Conservation (phyloP, 1,284 basidiomycete species). For the Fomitopsis betulina region DNA sequence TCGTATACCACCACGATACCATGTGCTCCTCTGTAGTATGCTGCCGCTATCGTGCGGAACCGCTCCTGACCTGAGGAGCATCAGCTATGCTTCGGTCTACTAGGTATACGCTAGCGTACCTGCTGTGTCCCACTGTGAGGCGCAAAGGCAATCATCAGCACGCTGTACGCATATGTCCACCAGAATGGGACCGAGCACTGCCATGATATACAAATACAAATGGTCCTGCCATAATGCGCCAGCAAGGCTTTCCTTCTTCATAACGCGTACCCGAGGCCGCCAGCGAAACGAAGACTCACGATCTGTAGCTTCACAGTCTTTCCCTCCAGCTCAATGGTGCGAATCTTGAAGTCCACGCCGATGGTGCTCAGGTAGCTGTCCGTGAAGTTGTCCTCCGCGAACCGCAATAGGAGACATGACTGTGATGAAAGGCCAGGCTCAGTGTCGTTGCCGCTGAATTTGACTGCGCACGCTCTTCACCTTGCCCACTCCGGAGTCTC, state of each 20-base stretch:
- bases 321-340: slow-evolving; percentile 98
- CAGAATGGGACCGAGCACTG: neutral
- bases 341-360: slow-evolving; percentile 99
- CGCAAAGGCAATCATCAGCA: neutral
- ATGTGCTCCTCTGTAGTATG: slow-evolving; percentile 95
- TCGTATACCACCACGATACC: slow-evolving; percentile 99
- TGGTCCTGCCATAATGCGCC: neutral
- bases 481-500: slow-evolving; percentile 96
- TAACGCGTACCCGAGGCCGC: neutral
- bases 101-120: slow-evolving; percentile 37
- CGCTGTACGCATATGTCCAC: neutral
- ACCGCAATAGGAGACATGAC: slow-evolving; percentile 97
- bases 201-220: neutral
- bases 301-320: slow-evolving; percentile 99
- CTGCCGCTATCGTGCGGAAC: slow-evolving; percentile 97
- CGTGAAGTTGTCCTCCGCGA: slow-evolving; percentile 99
- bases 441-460: neutral
- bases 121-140: slow-evolving; percentile 89
- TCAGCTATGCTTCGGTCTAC: neutral
- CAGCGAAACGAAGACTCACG: slow-evolving; percentile 55
- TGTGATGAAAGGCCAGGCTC: slow-evolving; percentile 35
- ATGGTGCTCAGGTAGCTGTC: slow-evolving; percentile 99
- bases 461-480: slow-evolving; percentile 29
- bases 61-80: slow-evolving; percentile 77
- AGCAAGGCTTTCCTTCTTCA: neutral